phyloP scores from a whole-genome alignment of 1,284 basidiomycete species.

The Tilletia caries region DNA sequence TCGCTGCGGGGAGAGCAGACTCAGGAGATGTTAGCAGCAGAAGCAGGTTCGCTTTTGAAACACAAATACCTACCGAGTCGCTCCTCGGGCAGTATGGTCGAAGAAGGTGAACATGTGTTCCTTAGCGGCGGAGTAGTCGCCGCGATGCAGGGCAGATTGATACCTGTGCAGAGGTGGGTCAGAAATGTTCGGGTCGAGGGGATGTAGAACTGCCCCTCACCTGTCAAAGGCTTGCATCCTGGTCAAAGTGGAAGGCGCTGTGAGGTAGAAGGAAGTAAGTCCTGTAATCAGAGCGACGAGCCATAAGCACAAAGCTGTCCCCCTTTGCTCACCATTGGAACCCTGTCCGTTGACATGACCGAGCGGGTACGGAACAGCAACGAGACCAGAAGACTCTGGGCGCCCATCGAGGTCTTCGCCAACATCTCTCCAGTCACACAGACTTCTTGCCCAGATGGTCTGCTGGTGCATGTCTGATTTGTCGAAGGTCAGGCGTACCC shows the following conservation, averaged over 20 bases:
- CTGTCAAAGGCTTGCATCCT: constrained; percentile 4
- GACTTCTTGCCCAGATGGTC: not conserved
- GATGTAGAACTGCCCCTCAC: not conserved
- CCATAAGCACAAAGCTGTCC: not conserved
- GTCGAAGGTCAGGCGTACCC: not conserved
- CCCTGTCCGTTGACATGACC: not conserved
- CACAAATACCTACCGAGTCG: constrained; percentile 1
- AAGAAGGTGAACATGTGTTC: constrained; percentile 10
- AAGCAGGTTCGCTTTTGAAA: not conserved
- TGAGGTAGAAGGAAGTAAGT: not conserved
- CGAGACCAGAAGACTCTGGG: not conserved
- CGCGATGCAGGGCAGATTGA: not conserved
- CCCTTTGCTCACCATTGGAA: not conserved
- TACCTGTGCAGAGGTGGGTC: not conserved
- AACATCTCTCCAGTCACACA: constrained; percentile 6
- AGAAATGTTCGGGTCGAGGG: not conserved
- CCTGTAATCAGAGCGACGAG: not conserved
- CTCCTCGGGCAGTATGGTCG: constrained; percentile 6
- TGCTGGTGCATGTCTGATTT: constrained; percentile 8
- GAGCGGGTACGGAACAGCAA: not conserved
- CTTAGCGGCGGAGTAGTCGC: constrained; percentile 2
- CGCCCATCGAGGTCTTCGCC: not conserved
- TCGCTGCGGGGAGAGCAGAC: not conserved
- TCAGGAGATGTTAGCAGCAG: not conserved
- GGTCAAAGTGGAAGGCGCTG: constrained; percentile 1